Base-by-base conservation (phyloP, 1,284 basidiomycete genomes). In the Veloboletus limbatus region DNA sequence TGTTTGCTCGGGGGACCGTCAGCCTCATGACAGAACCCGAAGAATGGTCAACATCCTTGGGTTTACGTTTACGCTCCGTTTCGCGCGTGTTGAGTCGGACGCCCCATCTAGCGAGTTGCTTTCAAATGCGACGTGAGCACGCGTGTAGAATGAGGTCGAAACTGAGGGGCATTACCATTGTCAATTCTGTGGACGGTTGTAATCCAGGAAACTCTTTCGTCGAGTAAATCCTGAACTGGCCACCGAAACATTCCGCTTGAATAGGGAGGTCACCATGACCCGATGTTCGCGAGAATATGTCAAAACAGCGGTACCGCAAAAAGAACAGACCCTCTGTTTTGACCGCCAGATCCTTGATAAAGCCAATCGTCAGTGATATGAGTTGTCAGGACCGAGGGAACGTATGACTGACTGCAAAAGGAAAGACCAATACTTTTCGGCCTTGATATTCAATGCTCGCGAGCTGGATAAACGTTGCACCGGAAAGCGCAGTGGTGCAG, bases 121-220 rank as follows among this genome's bases (percentile, higher is more conserved):
- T 52, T 33, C 31, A 8, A 24, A 36, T n/a, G 28, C 28, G 25
- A 7, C 37, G 22, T 47, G 44, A 56, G 30, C 44, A 42, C 39
- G 24, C 4, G 37, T 14, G 11, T 16, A 8, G n/a, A 21, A 31
- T 11, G 9, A 10, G 18, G 18, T 34, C 5, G 18, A 30, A 27
- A 20, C 14, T 6, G 8, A n/a, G 18, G 5, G 25, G 2, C 27
- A 6, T 10, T 36, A 85, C 85, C 76, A 85, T 89, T 6, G 87
- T 88, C 33, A 89, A 66, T 28, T 85, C 79, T 0, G 87, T 89
- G 0, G 86, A 88, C 2, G 82, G 75, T 20, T 74, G 76, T 13
- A 89, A 63, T 2, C 86, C 85, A 0, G 87, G 87, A 58, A 89
- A 89, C 59, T 86, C 83, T 56, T 89, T 89, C 0, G 87, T 88